phyloP scores from a whole-genome alignment of 805 yeast species.

The Nakazawaea populi region DNA sequence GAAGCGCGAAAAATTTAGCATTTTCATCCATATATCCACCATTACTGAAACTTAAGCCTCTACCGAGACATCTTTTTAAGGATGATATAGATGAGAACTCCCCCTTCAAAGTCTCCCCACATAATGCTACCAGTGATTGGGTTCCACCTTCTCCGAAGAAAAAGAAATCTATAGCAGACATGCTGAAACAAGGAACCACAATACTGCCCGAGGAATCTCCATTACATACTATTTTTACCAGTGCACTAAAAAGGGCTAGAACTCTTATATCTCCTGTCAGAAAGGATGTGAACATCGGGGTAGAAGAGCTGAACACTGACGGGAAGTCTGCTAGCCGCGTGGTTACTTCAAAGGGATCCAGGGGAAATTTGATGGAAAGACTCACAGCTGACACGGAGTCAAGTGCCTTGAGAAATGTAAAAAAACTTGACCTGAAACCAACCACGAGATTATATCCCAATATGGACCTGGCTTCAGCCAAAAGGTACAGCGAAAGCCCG shows the following conservation, averaged over 20 bases:
- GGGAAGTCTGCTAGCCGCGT: constrained; percentile 3
- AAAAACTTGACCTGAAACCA: constrained; percentile 1
- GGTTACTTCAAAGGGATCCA: constrained; percentile 1
- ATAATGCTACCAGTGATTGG: background rate
- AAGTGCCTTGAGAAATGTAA: constrained; percentile 13
- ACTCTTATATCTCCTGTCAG: constrained; percentile 6
- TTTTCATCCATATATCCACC: background rate
- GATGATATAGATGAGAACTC: constrained; percentile 9
- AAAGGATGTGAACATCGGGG: background rate
- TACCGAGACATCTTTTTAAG: background rate
- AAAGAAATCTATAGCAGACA: background rate
- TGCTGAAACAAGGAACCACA: background rate
- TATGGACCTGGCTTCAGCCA: constrained; percentile 3
- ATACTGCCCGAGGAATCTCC: constrained; percentile 2
- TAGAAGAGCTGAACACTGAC: background rate
- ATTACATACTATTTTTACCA: constrained; percentile 5
- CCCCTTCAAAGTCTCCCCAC: constrained; percentile 2
- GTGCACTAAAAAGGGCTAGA: constrained; percentile 6
- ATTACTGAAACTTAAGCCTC: background rate
- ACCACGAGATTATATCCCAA: background rate
- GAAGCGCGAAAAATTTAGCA: background rate
- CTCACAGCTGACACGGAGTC: constrained; percentile 14
- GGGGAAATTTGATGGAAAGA: constrained; percentile 10
- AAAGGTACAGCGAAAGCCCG: constrained; percentile 8
- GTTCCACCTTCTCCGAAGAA: constrained; percentile 2